A percentile compares a stretch with the other conserved stretches of the same genome.
phyloP scores from a whole-genome alignment of 345 rosid genomes.

The Citrus hindsii region DNA sequence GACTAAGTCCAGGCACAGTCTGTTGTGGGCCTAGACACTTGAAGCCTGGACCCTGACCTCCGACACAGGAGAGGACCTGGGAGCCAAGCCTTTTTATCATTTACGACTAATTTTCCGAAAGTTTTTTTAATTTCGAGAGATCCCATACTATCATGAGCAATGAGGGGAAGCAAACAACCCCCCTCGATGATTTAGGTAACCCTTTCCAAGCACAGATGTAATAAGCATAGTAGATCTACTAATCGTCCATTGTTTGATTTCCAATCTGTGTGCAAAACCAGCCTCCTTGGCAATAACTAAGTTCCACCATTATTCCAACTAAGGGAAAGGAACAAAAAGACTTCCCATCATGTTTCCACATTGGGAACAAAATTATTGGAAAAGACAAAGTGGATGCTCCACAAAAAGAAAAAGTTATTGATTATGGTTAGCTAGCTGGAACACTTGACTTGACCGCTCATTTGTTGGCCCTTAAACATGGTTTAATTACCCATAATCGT shows the following conservation, averaged over 20 bases:
- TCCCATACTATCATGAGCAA: no score
- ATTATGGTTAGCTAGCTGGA: no score
- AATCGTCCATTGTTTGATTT: background rate
- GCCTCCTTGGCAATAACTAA: background rate
- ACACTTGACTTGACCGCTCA: background rate
- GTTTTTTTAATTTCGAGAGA: no score
- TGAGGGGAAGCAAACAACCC: no score
- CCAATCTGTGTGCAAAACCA: slow-evolving; percentile 7
- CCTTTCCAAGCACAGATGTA: background rate
- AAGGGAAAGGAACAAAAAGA: background rate
- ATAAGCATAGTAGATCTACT: background rate
- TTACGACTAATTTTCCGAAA: no score
- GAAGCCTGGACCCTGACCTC: no score
- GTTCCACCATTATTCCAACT: background rate
- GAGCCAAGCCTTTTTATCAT: no score
- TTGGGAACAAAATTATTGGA: background rate
- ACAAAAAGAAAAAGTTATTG: background rate
- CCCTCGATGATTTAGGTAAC: background rate
- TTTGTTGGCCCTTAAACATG: background rate
- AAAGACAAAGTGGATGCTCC: background rate
- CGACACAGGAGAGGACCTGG: no score
- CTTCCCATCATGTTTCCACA: background rate
- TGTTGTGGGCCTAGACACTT: no score
- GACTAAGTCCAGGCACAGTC: no score
- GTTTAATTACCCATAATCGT: background rate